These are phyloP conservation scores for Fraxinus sp. DNA, from an alignment of 305 asterid genomes.

Conservation along the genomic window DNA sequence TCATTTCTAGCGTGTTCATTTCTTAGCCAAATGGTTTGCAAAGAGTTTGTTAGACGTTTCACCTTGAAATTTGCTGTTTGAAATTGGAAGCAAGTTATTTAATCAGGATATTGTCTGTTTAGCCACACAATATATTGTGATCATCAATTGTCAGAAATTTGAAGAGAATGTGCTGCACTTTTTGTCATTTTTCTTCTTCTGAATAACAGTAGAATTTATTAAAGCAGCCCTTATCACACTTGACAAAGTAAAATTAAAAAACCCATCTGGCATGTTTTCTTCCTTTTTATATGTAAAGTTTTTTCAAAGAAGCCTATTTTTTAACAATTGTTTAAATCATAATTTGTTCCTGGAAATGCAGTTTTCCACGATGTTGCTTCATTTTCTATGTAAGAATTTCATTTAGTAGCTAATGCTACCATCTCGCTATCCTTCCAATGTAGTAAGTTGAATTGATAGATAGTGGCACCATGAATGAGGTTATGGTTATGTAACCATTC, in stretches of 20 bases:
- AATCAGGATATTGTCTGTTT: background rate
- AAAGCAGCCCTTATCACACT: background rate
- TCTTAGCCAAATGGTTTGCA: background rate
- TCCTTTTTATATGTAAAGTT: background rate
- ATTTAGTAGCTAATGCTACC: background rate
- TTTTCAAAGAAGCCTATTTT: background rate
- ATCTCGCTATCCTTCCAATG: background rate
- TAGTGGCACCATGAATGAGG: background rate
- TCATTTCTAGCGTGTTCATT: background rate
- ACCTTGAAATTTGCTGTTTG: slow-evolving; percentile 1
- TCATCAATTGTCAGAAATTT: background rate
- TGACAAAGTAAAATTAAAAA: background rate
- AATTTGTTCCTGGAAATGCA: background rate
- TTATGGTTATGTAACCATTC: background rate
- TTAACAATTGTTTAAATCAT: background rate
- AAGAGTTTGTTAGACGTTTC: background rate
- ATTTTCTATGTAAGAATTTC: background rate
- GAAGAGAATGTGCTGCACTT: background rate
- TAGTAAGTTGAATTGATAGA: background rate
- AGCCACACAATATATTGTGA: background rate
- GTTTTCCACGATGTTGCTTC: background rate
- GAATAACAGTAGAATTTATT: background rate
- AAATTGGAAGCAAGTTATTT: background rate
- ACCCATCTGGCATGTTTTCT: background rate
- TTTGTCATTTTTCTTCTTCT: background rate